Conservation (phyloP, 257 asterid genomes). For the Vinca minor region DNA sequence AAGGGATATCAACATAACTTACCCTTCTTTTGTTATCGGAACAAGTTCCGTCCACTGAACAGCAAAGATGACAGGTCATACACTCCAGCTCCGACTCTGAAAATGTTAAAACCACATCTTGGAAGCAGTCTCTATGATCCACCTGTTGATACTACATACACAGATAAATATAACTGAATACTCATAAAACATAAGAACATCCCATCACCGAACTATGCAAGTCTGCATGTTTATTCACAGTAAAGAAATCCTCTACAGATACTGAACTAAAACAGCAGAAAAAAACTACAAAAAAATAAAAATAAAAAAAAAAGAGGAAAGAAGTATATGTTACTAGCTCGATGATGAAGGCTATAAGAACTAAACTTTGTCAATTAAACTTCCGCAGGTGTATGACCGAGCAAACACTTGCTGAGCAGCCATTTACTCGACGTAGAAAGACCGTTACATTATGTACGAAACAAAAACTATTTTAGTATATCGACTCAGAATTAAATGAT, state of each 20-base stretch:
- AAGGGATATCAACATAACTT: no score
- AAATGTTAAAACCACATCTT: neutral
- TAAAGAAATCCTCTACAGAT: neutral
- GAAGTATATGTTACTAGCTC: neutral
- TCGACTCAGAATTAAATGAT: no score
- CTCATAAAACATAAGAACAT: neutral
- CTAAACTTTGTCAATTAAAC: no score
- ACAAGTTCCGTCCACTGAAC: no score
- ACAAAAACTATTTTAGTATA: no score
- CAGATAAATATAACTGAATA: neutral
- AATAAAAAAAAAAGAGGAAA: neutral
- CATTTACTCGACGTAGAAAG: no score
- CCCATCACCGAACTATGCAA: neutral
- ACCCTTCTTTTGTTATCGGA: no score
- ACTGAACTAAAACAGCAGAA: neutral
- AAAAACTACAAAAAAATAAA: no score
- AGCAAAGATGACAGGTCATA: no score
- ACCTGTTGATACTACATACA: neutral
- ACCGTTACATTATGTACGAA: no score
- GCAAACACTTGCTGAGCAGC: no score
- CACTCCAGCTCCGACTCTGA: neutral
- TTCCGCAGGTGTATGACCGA: no score
- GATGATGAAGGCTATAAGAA: neutral
- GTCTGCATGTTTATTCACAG: neutral
- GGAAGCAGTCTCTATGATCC: neutral